phyloP scores from a whole-genome alignment of 768 basidiomycete genomes.

The Suillus lakei region DNA sequence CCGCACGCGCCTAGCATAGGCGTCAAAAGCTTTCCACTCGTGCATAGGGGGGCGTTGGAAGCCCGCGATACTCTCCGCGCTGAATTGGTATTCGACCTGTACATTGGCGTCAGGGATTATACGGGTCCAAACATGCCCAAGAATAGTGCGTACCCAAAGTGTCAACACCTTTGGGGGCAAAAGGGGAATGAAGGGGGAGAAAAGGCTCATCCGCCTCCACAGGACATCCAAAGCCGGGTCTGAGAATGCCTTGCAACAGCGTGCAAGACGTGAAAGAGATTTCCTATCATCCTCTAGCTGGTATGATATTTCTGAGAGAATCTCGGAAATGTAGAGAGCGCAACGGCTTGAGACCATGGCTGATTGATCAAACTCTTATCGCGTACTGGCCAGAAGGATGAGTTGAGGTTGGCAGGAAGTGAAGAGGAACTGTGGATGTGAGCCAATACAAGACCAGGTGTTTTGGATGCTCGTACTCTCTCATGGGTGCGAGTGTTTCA shows the following conservation, averaged over 20 bases:
- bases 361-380: neutral
- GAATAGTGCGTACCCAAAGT: conserved; percentile 15
- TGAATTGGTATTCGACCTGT: conserved; percentile 5
- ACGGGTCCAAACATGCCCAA: neutral
- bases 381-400: neutral
- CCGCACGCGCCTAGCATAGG: conserved; percentile 23
- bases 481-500: conserved; percentile 5
- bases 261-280: conserved; percentile 13
- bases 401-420: neutral
- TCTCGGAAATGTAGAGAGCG: conserved; percentile 20
- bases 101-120: neutral
- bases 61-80: conserved; percentile 5
- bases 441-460: neutral
- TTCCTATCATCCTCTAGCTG: conserved; percentile 18
- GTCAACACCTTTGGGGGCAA: conserved; percentile 15
- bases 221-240: conserved; percentile 19
- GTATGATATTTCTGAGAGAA: conserved; percentile 17
- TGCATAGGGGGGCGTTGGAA: conserved; percentile 18
- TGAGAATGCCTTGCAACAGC: conserved; percentile 17
- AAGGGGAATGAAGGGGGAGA: conserved; percentile 19
- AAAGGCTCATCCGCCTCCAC: conserved; percentile 25
- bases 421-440: neutral
- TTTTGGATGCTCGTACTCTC: neutral
- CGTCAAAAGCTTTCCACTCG: conserved; percentile 21
- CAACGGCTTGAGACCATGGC: neutral